Percentiles rank a stretch among this genome's conserved stretches.
phyloP scores from a whole-genome alignment of 2,329 filamentous ascomycete genomes.

The Aspergillus carbonarius region DNA sequence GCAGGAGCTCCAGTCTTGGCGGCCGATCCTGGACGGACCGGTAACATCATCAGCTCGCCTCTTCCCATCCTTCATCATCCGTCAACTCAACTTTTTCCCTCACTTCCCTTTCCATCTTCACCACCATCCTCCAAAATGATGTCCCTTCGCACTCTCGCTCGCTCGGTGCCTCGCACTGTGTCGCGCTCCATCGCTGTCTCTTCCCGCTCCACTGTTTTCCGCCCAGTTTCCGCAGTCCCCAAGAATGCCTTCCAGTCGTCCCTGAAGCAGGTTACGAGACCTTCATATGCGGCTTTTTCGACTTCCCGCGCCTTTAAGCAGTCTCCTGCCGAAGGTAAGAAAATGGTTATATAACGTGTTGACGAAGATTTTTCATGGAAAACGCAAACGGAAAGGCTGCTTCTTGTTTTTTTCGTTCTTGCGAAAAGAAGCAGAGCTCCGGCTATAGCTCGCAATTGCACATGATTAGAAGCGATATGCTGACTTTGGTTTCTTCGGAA shows the following conservation, averaged over 20 bases:
- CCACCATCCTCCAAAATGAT: conserved; percentile 55
- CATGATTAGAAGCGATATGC: background rate
- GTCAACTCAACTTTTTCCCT: conserved; percentile 17
- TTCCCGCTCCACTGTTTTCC: conserved; percentile 45
- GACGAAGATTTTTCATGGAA: background rate
- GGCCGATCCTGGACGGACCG: background rate
- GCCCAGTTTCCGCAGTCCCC: conserved; percentile 50
- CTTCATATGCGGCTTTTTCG: conserved; percentile 48
- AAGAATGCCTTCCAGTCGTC: conserved; percentile 52
- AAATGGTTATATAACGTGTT: background rate
- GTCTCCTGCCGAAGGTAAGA: conserved; percentile 49
- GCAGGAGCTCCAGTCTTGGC: conserved; percentile 25
- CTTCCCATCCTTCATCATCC: conserved; percentile 13
- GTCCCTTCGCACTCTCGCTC: conserved; percentile 64
- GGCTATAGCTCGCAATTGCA: background rate
- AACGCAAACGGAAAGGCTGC: background rate
- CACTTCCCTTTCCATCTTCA: conserved; percentile 19
- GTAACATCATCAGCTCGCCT: conserved; percentile 30
- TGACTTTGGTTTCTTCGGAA: conserved; percentile 5
- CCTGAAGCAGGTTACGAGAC: conserved; percentile 46
- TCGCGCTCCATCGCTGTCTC: conserved; percentile 56
- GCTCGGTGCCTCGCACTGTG: conserved; percentile 65
- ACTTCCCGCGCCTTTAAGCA: conserved; percentile 44
- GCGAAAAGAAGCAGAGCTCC: background rate
- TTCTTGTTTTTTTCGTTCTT: background rate